These are phyloP conservation scores for Wickerhamiella spandovensis DNA, from an alignment of 805 yeast genomes.

Conservation along the genomic window DNA sequence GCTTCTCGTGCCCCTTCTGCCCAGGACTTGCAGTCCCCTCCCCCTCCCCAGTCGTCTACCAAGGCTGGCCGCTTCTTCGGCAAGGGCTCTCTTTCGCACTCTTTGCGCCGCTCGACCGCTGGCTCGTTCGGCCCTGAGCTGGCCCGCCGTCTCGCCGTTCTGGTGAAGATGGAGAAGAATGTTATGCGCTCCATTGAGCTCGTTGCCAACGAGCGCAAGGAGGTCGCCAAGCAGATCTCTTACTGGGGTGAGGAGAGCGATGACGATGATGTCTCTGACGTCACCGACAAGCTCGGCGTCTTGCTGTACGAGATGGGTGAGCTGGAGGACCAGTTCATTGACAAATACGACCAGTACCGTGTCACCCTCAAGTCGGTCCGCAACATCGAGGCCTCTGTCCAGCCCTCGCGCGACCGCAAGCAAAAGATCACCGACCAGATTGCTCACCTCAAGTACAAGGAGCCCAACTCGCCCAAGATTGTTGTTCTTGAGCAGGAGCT, in stretches of 20 bases:
- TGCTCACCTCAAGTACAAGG: slow-evolving; percentile 95
- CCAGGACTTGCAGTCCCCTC: slow-evolving; percentile 82
- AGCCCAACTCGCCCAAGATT: slow-evolving; percentile 93
- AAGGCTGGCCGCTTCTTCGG: slow-evolving; percentile 80
- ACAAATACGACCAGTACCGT: slow-evolving; percentile 96
- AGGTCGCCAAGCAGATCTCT: slow-evolving; percentile 93
- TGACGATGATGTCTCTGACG: slow-evolving; percentile 93
- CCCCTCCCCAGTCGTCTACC: slow-evolving; percentile 89
- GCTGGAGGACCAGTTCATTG: slow-evolving; percentile 95
- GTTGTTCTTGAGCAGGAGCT: slow-evolving; percentile 94
- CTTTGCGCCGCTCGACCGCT: slow-evolving; percentile 63
- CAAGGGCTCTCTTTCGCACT: slow-evolving; percentile 39
- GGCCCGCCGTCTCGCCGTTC: slow-evolving; percentile 78
- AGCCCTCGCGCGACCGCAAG: slow-evolving; percentile 96
- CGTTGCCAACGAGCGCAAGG: slow-evolving; percentile 86
- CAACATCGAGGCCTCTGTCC: slow-evolving; percentile 94
- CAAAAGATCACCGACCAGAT: slow-evolving; percentile 95
- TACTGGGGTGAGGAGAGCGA: slow-evolving; percentile 90
- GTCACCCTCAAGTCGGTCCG: slow-evolving; percentile 87
- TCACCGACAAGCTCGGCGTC: slow-evolving; percentile 94
- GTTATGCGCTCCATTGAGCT: slow-evolving; percentile 88
- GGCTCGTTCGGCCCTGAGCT: slow-evolving; percentile 92
- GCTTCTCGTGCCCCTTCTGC: slow-evolving; percentile 95
- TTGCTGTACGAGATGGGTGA: slow-evolving; percentile 92
- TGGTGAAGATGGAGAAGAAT: slow-evolving; percentile 92